Evolutionary conservation across 257 asterid species (phyloP).

Genomic region (Euphrasia confusa): DNA sequence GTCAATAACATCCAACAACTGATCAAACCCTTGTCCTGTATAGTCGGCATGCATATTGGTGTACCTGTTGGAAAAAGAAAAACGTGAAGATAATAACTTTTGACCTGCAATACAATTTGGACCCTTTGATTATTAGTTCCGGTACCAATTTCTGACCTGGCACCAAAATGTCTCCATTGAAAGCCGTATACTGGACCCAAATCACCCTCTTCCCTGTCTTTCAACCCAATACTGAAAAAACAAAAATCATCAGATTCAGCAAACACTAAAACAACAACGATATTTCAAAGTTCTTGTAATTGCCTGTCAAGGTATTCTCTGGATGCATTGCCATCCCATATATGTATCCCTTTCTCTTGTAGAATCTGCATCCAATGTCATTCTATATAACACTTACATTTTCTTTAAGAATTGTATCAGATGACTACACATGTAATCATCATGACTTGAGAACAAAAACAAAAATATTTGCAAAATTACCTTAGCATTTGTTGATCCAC

Average conservation of each 20-base stretch:
- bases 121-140: constrained; percentile 2
- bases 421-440: not conserved
- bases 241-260: constrained; percentile 23
- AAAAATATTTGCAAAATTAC: constrained; percentile 31
- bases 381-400: not conserved
- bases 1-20: constrained; percentile 61
- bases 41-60: constrained; percentile 69
- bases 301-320: constrained; percentile 72
- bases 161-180: constrained; percentile 88
- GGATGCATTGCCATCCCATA: constrained; percentile 86
- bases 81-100: not conserved
- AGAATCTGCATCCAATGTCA: constrained; percentile 41
- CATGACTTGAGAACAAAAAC: not conserved
- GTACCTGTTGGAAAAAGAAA: constrained; percentile 38
- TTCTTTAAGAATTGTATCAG: not conserved
- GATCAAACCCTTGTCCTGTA: constrained; percentile 80
- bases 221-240: constrained; percentile 50
- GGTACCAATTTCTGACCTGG: constrained; percentile 40
- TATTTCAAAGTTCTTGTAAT: constrained; percentile 17
- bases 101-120: not conserved
- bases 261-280: constrained; percentile 5
- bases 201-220: constrained; percentile 76
- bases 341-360: constrained; percentile 60
- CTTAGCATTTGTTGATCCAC: constrained; percentile 97
- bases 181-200: constrained; percentile 78